Conservation (phyloP, 2,329 filamentous ascomycete species). For the Epichloe sp. region DNA sequence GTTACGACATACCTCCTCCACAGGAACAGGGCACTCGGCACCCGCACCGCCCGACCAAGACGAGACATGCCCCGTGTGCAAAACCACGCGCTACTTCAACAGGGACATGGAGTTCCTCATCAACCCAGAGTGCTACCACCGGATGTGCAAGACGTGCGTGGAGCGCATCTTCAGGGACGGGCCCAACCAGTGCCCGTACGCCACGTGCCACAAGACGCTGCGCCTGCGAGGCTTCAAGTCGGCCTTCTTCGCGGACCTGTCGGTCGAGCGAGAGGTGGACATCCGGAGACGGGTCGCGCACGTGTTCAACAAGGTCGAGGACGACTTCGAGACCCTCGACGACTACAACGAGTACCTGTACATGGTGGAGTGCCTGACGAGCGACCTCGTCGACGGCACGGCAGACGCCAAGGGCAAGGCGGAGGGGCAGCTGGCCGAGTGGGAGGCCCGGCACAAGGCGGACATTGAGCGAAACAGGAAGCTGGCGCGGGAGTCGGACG, state of each 20-base stretch:
- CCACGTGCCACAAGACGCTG: constrained; percentile 75
- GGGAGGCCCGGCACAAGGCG: constrained; percentile 59
- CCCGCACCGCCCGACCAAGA: constrained; percentile 19
- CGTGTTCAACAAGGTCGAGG: constrained; percentile 78
- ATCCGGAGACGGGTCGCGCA: constrained; percentile 65
- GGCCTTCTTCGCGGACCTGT: constrained; percentile 81
- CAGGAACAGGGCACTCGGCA: constrained; percentile 6
- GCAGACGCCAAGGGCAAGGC: constrained; percentile 45
- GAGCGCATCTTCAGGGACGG: constrained; percentile 87
- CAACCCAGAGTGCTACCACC: constrained; percentile 97
- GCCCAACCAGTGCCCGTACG: constrained; percentile 83
- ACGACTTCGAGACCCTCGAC: constrained; percentile 75
- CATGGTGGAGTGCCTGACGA: constrained; percentile 78
- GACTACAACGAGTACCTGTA: constrained; percentile 94
- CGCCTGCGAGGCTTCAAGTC: constrained; percentile 72
- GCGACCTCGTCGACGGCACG: constrained; percentile 66
- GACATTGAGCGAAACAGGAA: constrained; percentile 51
- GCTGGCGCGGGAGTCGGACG: constrained; percentile 42
- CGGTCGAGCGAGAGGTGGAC: constrained; percentile 86
- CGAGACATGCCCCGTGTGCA: constrained; percentile 94
- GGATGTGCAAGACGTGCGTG: constrained; percentile 95
- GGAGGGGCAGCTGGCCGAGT: constrained; percentile 38
- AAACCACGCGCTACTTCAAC: constrained; percentile 91
- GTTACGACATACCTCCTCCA: constrained; percentile 14
- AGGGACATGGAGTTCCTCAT: constrained; percentile 88